phyloP scores from a whole-genome alignment of 768 basidiomycete species.

The Podaxis sp. region DNA sequence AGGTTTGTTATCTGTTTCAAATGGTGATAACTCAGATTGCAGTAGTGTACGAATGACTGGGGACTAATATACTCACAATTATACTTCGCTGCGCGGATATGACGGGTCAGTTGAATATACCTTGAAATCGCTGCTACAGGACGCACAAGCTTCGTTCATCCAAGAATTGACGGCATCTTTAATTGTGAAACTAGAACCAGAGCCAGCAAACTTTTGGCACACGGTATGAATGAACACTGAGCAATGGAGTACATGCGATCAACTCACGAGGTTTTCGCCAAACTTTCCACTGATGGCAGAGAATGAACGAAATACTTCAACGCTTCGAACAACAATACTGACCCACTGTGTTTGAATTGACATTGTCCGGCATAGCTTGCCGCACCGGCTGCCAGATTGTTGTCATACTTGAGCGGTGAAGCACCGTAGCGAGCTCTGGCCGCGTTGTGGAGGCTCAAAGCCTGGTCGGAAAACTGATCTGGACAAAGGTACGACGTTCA shows the following conservation, averaged over 20 bases:
- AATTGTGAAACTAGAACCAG: conserved; percentile 15
- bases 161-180: conserved; percentile 18
- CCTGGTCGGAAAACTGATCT: conserved; percentile 7
- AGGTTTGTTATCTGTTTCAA: conserved; percentile 21
- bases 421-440: conserved; percentile 3
- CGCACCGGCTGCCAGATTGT: conserved; percentile 5
- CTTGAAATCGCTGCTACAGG: neutral
- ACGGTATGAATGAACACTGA: neutral
- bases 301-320: neutral
- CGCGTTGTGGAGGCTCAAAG: conserved; percentile 3
- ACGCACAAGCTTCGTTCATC: conserved; percentile 27
- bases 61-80: neutral
- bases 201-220: conserved; percentile 16
- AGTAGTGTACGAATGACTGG: too few relatives aligned
- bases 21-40: neutral
- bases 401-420: neutral
- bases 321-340: neutral
- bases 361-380: conserved; percentile 1
- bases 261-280: conserved; percentile 25
- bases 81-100: conserved; percentile 16
- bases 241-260: neutral
- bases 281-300: conserved; percentile 14
- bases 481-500: neutral
- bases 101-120: neutral
- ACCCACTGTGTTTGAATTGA: conserved; percentile 3